Conservation (phyloP, 768 basidiomycete genomes). For the Kwoniella sp. region DNA sequence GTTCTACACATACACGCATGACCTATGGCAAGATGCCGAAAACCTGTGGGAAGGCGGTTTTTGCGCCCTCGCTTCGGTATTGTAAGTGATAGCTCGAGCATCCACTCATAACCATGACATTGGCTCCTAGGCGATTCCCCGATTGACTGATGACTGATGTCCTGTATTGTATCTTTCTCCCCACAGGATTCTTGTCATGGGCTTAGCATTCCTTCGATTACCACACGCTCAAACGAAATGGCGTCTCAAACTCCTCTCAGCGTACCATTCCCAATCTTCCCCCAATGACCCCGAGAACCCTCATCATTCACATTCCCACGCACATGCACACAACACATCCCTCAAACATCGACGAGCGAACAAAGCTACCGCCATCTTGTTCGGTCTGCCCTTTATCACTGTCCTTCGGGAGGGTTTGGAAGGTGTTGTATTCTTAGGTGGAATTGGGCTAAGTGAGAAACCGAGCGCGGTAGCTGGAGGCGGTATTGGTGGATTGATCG, state of each 20-base stretch:
- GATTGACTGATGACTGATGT: too few species aligned
- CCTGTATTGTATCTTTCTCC: too few species aligned
- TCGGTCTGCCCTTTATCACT: constrained; percentile 82
- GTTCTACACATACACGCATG: constrained; percentile 83
- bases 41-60: constrained; percentile 82
- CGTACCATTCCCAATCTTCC: constrained; percentile 60
- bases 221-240: constrained; percentile 87
- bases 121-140: too few species aligned
- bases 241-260: constrained; percentile 80
- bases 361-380: constrained; percentile 60
- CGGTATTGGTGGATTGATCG: constrained; percentile 74
- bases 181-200: constrained; percentile 36
- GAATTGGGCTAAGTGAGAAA: constrained; percentile 70
- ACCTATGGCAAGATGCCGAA: constrained; percentile 83
- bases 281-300: constrained; percentile 4
- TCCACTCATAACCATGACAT: background rate
- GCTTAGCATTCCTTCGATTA: constrained; percentile 78
- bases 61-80: constrained; percentile 39
- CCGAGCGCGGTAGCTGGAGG: constrained; percentile 84
- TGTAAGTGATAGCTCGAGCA: constrained; percentile 30
- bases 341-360: constrained; percentile 9
- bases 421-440: constrained; percentile 86
- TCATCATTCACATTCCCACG: background rate
- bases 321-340: background rate
- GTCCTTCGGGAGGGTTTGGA: constrained; percentile 91